Base-by-base conservation (phyloP, 345 rosid species). In the Populus tremula region DNA sequence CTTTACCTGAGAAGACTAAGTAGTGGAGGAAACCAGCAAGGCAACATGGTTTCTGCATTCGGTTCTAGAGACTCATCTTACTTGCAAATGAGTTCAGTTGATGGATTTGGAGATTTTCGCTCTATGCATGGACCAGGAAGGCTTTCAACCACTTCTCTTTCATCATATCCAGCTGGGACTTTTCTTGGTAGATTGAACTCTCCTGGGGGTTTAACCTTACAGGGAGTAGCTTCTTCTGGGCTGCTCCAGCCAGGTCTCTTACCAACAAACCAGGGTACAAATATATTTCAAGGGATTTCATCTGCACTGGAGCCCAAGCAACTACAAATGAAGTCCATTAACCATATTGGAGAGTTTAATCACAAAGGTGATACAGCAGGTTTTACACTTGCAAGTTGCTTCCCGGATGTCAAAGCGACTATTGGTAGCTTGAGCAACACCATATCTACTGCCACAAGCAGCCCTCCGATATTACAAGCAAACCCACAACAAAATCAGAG, bases 1-100 rank as follows among this genome's bases (percentile, higher is more conserved):
- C 89, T 92, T 17, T 92, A 90, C 89, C 82, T 95, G 83, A 95
- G 89, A 84, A 90, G 88, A 81, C 73, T 90, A 69, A 87, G 89
- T 63, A 69, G 35, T 79, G 85, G 62, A 41, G 85, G 86, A 49
- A 43, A 78, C 43, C 93, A 90, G 77, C 91, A 88, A 78, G 89
- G 84, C 16, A 89, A 82, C 82, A 83, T 89, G 83, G 83, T 71
- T 73, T 89, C 90, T 74, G 84, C 84, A 72, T 90, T 82, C 39
- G 94, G 93, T 54, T 59, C 83, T 50, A 89, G 83, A 83, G 95
- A 91, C 49, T 74, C 91, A 35, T 77, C 91, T 68, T 90, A 84
- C 85, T 74, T 83, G 83, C 86, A 71, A 5, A 86, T 90, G 82
- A 76, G 80, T 54, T 84, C 94, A 35, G 77, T 89, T 63, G 91